Conservation (phyloP, 495 filamentous ascomycete species). For the Aspergillus egyptiacus region DNA sequence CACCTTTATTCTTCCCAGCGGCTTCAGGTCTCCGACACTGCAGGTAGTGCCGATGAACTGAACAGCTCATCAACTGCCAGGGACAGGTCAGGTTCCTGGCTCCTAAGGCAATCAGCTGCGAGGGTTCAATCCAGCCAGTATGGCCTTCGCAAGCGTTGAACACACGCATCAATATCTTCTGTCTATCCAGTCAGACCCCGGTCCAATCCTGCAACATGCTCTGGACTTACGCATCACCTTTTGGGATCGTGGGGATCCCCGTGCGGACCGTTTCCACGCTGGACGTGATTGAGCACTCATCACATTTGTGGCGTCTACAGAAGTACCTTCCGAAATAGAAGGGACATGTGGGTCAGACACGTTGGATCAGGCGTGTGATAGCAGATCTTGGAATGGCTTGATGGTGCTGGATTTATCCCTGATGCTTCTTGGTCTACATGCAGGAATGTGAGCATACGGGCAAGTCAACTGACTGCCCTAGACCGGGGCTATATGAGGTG, state of each 20-base stretch:
- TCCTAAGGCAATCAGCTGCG: neutral
- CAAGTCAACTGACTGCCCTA: neutral
- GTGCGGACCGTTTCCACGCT: constrained; percentile 2
- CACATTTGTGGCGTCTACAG: neutral
- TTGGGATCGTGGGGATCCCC: neutral
- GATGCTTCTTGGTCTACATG: neutral
- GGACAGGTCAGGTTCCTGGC: neutral
- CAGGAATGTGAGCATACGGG: neutral
- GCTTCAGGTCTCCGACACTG: neutral
- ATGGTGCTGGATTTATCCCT: neutral
- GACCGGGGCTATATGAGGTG: neutral
- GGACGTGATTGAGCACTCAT: neutral
- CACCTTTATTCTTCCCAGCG: neutral
- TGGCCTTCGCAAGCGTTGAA: neutral
- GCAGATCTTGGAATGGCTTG: neutral
- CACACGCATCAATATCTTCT: neutral
- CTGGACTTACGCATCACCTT: neutral
- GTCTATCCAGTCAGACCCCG: neutral
- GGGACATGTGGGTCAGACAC: neutral
- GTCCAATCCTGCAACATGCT: too few relatives aligned
- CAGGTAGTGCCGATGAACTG: neutral
- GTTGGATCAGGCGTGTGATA: neutral
- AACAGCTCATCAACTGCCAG: constrained; percentile 2
- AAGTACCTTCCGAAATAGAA: neutral
- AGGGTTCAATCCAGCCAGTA: neutral